Base-by-base conservation (phyloP, 2,329 filamentous ascomycete species). In the Colletotrichum brevisporum region DNA sequence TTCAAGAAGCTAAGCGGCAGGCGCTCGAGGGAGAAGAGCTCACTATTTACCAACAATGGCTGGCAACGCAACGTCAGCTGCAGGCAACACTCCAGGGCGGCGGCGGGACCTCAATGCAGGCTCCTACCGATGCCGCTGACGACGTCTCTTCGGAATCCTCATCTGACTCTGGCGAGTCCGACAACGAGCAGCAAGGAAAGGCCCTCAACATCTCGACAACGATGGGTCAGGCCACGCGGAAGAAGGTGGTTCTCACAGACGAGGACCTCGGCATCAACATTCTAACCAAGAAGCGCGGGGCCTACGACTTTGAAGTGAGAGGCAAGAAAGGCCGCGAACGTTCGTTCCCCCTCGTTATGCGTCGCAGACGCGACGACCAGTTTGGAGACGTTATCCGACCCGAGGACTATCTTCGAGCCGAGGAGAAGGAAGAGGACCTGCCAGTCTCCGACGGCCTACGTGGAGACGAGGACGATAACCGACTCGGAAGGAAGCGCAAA, bases 351-450 rank as follows among this genome's bases (percentile, higher is more conserved):
- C 91, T 97, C 61, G 89, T 95, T 1, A 89, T 95, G 26, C 90
- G 94, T 59, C 87, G 93, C 75, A 92, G 90, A 77, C 90, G 94
- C 58, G 89, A 88, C 36, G 96, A 98, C 76, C 95, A 98, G 72
- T 99, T 96, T 80, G 96, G 96, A 67, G 96, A 99, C 72, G 83
- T 97, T 16, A 98, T 99, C 74, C 90, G 94, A 62, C 93, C 95
- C 0, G 96, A 98, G 78, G 96, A 99, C 72, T 99, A 95, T 77
- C 86, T 98, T 1, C 89, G 95, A 67, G 95, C 95, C 0, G 96
- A 99, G 77, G 96, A 98, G 80, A 91, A 94, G 66, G 94, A 97
- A 67, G 88, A 90, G 18, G 91, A 93, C 48, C 89, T 88, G 13
- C 88, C 91, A 59, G 90, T 91, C 56, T 83, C 89, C 65, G 84